Evolutionary conservation across 2,329 filamentous ascomycete genomes (phyloP).

Genomic region (Xylariaceae sp.): DNA sequence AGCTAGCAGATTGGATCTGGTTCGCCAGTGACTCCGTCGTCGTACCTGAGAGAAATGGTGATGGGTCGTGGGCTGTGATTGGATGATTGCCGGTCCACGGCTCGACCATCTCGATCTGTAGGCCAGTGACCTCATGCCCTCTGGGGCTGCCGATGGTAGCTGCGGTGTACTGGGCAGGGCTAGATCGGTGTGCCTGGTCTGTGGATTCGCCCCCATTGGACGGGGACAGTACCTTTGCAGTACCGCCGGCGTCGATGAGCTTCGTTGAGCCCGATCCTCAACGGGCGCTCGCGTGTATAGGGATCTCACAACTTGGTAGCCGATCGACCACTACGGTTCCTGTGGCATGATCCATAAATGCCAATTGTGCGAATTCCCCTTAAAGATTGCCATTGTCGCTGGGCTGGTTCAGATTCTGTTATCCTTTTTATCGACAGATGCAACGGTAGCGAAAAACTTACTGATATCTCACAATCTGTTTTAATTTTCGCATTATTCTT

Average conservation of each 20-base stretch:
- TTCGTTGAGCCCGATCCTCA: slow-evolving; percentile 15
- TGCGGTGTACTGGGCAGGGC: background rate
- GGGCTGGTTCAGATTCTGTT: too few species aligned
- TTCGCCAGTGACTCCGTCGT: too few species aligned
- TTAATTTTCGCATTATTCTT: too few species aligned
- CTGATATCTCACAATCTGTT: too few species aligned
- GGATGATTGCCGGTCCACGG: background rate
- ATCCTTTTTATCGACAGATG: slow-evolving; percentile 20
- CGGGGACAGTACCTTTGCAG: background rate
- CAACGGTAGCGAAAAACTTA: too few species aligned
- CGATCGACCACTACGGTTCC: slow-evolving; percentile 28
- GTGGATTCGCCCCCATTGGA: background rate
- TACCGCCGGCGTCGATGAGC: background rate
- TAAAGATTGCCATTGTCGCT: slow-evolving; percentile 32
- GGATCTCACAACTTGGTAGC: slow-evolving; percentile 30
- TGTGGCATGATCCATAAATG: slow-evolving; percentile 27
- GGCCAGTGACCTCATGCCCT: background rate
- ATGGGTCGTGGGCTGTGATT: background rate
- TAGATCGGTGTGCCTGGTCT: background rate
- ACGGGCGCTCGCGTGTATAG: slow-evolving; percentile 22
- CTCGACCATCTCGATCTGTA: background rate
- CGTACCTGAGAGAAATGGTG: background rate
- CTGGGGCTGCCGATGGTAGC: background rate
- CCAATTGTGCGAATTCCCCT: slow-evolving; percentile 30
- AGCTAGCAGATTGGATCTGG: too few species aligned